Evolutionary conservation across 129 eudicot genomes (phyloP).

Genomic region (Pittosporum tobira): DNA sequence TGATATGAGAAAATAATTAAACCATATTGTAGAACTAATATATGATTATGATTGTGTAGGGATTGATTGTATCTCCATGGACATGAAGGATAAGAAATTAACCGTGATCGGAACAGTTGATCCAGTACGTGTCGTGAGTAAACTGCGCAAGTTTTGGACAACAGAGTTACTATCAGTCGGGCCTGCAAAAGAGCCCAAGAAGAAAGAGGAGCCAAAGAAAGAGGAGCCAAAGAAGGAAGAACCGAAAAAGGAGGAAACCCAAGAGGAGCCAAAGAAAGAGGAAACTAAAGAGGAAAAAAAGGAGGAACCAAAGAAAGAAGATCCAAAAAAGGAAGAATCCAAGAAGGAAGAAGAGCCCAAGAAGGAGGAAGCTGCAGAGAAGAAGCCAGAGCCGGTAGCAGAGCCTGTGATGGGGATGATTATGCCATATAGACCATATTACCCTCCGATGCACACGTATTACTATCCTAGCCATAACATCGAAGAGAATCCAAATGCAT

Average conservation of each 20-base stretch:
- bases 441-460: constrained; percentile 50
- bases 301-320: constrained; percentile 37
- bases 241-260: constrained; percentile 38
- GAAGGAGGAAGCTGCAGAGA: constrained; percentile 39
- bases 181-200: constrained; percentile 83
- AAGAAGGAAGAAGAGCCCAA: constrained; percentile 50
- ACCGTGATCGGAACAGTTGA: constrained; percentile 79
- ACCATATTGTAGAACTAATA: neutral
- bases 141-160: constrained; percentile 75
- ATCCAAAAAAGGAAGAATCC: constrained; percentile 17
- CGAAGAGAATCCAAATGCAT: constrained; percentile 90
- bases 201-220: constrained; percentile 61
- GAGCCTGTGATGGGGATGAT: constrained; percentile 42
- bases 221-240: constrained; percentile 53
- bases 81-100: constrained; percentile 68
- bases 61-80: constrained; percentile 77
- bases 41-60: constrained; percentile 34
- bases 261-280: constrained; percentile 43
- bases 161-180: constrained; percentile 63
- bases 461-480: constrained; percentile 35
- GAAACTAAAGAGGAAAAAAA: constrained; percentile 47
- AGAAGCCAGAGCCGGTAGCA: constrained; percentile 35
- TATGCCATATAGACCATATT: constrained; percentile 68
- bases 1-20: no score
- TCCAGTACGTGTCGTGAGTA: constrained; percentile 63